Base-by-base conservation (phyloP, 1,139 yeast genomes). In the Blastobotrys malaysiensis region DNA sequence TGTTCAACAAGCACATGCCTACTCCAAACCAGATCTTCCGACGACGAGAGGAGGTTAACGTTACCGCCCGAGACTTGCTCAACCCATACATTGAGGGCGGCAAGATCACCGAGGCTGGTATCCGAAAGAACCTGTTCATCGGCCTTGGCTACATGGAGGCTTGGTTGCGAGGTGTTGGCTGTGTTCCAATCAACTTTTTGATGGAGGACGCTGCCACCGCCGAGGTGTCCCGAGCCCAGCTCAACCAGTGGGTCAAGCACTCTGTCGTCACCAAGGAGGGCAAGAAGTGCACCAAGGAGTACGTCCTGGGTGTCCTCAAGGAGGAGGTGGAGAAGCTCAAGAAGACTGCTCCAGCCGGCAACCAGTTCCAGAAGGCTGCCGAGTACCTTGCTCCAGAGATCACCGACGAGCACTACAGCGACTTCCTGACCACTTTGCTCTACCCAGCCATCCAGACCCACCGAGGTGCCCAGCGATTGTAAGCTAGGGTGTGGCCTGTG, bases 151-250 rank as follows among this genome's bases (percentile, higher is more conserved):
- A 86, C 73, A 84, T 85, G 73, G 93, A 84, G 74, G 91, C 91
- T 46, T 86, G 93, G 93, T 80, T 86, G 66, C 79, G 89, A 64
- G 86, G 88, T 57, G 73, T 82, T 61, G 93, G 93, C 21, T 84
- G 90, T 75, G 90, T 86, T 57, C 91, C 95, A 64, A 85, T 86
- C 72, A 84, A 86, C 76, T 83, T 79, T 70, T 77, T 86, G 73
- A 86, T 86, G 95, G 95, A 86, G 73, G 93, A 86, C 66, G 93
- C 93, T 53, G 93, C 93, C 50, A 86, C 93, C 56, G 93, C 93
- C 53, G 95, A 86, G 71, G 93, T 86, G 45, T 85, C 91, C 36
- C 82, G 95, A 70, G 81, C 88, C 45, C 90, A 85, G 73, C 78
- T 86, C 64, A 83, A 87, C 82, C 91, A 86, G 71, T 86, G 93